Base-by-base conservation (phyloP, 176 grass and related monocot genomes). In the Leersia perrieri region DNA sequence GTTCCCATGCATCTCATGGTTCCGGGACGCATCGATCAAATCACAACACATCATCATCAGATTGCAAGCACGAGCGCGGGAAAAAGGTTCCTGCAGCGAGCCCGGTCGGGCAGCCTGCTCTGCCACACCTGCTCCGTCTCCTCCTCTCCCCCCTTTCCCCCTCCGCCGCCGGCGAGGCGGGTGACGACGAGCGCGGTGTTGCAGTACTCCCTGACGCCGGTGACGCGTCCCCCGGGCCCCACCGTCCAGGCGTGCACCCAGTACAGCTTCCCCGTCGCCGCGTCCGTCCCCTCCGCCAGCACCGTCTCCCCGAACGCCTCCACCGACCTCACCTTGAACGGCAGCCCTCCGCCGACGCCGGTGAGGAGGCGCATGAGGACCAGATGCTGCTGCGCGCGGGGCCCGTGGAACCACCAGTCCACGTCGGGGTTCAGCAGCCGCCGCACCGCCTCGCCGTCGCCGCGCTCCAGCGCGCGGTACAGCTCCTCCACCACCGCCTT, bases 331-430 rank as follows among this genome's bases (percentile, higher is more conserved):
- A 84, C 64, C 41, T 15, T 84, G 87, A 97, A 91, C 33, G 80
- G 63, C 76, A 97, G 87, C 2, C 22, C 20, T 13, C 23, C 53
- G 73, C 9, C 71, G 55, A 12, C 14, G 68, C 91, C 89, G 15
- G 94, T 94, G 60, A 97, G 91, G 28, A 94, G 91, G 72, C 89
- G 82, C 89, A 90, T 94, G 84, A 97, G 85, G 45, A 79, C 80
- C 3, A 88, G 74, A 64, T 92, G 91, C 67, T 97, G 94, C 76
- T 90, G 87, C 61, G 85, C 79, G 14, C 87, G 89, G 7, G 94
- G 94, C 28, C 94, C 91, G 73, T 94, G 94, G 91, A 97, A 94
- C 87, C 94, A 81, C 94, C 94, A 97, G 82, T 97, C 94, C 44
- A 97, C 77, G 89, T 97, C 94, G 12, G 89, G 82, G 58, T 82